Evolutionary conservation across 208 protist genomes (phyloP).

Genomic region (Tetramitus jugosus): DNA sequence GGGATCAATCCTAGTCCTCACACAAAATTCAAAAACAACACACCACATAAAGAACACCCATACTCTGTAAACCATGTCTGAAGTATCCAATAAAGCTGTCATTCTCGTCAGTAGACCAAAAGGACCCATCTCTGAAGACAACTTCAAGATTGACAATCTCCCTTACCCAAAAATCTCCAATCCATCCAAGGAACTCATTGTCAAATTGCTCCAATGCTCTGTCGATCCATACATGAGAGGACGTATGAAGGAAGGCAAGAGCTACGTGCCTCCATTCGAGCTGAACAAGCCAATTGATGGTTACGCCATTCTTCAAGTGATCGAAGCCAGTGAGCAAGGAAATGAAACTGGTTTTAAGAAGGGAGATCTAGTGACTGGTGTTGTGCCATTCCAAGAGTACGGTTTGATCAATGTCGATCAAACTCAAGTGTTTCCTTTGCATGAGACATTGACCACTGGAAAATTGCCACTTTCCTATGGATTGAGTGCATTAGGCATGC

Average conservation of each 20-base stretch:
- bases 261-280: neutral
- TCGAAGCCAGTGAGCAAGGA: neutral
- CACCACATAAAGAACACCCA: too few species aligned
- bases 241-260: neutral
- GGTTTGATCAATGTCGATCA: neutral
- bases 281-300: neutral
- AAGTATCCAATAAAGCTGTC: too few species aligned
- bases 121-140: neutral
- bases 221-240: neutral
- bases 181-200: too few species aligned
- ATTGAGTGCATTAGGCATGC: constrained; percentile 6
- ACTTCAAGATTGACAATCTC: neutral
- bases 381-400: neutral
- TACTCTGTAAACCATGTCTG: too few species aligned
- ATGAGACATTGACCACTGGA: neutral
- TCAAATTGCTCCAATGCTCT: neutral
- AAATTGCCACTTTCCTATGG: neutral
- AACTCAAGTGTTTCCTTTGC: neutral
- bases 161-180: neutral
- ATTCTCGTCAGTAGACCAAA: neutral
- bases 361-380: neutral
- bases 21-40: too few species aligned
- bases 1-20: too few species aligned
- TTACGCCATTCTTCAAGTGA: neutral
- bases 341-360: neutral